Percentiles rank a stretch among this genome's conserved stretches.
Evolutionary conservation across 495 filamentous ascomycete species (phyloP).

Genomic region (Neurospora africana): DNA sequence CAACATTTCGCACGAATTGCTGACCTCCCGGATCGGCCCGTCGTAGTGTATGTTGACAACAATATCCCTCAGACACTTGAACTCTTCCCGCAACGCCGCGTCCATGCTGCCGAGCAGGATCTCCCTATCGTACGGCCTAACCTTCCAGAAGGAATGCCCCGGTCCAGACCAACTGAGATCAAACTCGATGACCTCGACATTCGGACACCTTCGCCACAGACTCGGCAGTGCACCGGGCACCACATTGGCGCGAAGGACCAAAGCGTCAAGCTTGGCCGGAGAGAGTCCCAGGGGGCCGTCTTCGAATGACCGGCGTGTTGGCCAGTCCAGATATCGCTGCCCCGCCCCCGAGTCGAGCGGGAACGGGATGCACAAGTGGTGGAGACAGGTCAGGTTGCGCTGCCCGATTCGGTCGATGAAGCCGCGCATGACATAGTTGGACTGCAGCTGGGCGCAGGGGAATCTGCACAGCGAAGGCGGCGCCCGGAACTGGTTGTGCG

Average conservation of each 20-base stretch:
- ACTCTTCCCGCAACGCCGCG: background rate
- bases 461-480: background rate
- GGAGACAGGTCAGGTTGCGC: slow-evolving; percentile 1
- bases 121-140: background rate
- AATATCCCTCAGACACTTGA: background rate
- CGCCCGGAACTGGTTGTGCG: slow-evolving; percentile 1
- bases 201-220: background rate
- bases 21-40: background rate
- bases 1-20: background rate
- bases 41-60: background rate
- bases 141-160: background rate
- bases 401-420: slow-evolving; percentile 12
- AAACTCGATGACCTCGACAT: slow-evolving; percentile 1
- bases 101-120: background rate
- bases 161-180: background rate
- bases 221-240: background rate
- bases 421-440: slow-evolving; percentile 9
- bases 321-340: background rate
- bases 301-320: background rate
- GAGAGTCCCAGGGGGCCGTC: background rate
- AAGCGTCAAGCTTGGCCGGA: background rate
- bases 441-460: slow-evolving; percentile 3
- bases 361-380: slow-evolving; percentile 6
- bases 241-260: background rate
- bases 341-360: background rate